phyloP scores from a whole-genome alignment of 495 filamentous ascomycete species.

The Saxophila tyrrhenica region DNA sequence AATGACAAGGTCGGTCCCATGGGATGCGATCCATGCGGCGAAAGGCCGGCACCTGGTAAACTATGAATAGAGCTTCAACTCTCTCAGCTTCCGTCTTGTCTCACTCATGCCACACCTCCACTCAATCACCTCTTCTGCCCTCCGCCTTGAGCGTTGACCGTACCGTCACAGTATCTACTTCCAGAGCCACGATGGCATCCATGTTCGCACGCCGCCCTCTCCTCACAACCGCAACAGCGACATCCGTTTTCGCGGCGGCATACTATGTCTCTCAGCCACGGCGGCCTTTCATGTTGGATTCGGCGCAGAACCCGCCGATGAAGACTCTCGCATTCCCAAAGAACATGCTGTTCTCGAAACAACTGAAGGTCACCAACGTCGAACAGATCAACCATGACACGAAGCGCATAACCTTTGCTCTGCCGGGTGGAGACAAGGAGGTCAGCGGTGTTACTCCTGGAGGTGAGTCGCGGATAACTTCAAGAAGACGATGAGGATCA shows the following conservation, averaged over 20 bases:
- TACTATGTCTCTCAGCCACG: not conserved
- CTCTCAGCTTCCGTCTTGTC: too few species aligned
- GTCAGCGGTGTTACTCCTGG: constrained; percentile 12
- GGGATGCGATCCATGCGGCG: too few species aligned
- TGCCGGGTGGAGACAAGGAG: constrained; percentile 11
- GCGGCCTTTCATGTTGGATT: constrained; percentile 10
- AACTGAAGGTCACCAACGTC: constrained; percentile 6
- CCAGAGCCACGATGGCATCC: not conserved
- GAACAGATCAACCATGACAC: constrained; percentile 22
- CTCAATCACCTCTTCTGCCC: too few species aligned
- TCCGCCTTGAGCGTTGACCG: too few species aligned
- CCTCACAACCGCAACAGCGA: not conserved
- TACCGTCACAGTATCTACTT: too few species aligned
- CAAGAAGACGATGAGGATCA: too few species aligned
- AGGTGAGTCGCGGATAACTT: not conserved
- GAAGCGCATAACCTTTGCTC: constrained; percentile 16
- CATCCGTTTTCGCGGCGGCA: not conserved
- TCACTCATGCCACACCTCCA: too few species aligned
- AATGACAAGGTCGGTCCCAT: too few species aligned
- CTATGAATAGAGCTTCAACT: too few species aligned
- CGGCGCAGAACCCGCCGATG: constrained; percentile 4
- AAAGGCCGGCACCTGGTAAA: too few species aligned
- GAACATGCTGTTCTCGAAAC: constrained; percentile 14
- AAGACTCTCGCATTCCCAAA: constrained; percentile 12
- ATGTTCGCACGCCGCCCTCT: not conserved